Evolutionary conservation across 2,329 filamentous ascomycete species (phyloP).

Genomic region (Chrysosporium queenslandicum): DNA sequence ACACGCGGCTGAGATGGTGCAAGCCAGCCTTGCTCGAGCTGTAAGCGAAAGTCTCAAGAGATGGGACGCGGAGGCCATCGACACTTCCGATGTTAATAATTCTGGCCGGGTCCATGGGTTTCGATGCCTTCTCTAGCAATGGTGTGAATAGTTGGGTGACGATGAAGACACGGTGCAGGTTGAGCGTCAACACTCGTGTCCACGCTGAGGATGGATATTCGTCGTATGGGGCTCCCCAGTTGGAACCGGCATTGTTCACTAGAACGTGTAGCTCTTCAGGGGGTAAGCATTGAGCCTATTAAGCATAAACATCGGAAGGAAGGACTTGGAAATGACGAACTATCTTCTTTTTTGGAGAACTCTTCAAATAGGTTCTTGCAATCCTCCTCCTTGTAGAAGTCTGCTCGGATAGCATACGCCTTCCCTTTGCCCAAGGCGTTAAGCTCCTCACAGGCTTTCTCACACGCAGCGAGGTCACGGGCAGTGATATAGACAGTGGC

Average conservation of each 20-base stretch:
- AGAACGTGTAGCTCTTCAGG: conserved; percentile 39
- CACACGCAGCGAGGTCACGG: conserved; percentile 43
- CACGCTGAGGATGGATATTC: conserved; percentile 49
- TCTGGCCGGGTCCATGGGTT: conserved; percentile 36
- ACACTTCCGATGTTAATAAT: conserved; percentile 48
- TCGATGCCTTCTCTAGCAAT: conserved; percentile 39
- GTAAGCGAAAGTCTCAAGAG: conserved; percentile 44
- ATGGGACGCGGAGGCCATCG: conserved; percentile 45
- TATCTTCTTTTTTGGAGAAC: conserved; percentile 42
- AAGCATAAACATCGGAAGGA: not conserved
- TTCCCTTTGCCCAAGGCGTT: conserved; percentile 45
- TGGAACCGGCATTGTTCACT: conserved; percentile 46
- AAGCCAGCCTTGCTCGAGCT: conserved; percentile 46
- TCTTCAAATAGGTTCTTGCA: conserved; percentile 42
- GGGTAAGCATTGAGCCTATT: conserved; percentile 33
- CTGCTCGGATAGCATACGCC: conserved; percentile 42
- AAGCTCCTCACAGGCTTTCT: conserved; percentile 38
- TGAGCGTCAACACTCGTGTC: conserved; percentile 48
- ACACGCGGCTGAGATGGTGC: conserved; percentile 44
- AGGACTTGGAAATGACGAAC: conserved; percentile 47
- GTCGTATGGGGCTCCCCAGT: conserved; percentile 49
- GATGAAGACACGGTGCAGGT: conserved; percentile 46
- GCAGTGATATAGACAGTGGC: conserved; percentile 46
- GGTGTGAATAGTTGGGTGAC: conserved; percentile 39
- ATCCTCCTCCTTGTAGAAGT: conserved; percentile 45